Conservation (phyloP, 1,284 basidiomycete genomes). For the Trichosporon coremiiforme region DNA sequence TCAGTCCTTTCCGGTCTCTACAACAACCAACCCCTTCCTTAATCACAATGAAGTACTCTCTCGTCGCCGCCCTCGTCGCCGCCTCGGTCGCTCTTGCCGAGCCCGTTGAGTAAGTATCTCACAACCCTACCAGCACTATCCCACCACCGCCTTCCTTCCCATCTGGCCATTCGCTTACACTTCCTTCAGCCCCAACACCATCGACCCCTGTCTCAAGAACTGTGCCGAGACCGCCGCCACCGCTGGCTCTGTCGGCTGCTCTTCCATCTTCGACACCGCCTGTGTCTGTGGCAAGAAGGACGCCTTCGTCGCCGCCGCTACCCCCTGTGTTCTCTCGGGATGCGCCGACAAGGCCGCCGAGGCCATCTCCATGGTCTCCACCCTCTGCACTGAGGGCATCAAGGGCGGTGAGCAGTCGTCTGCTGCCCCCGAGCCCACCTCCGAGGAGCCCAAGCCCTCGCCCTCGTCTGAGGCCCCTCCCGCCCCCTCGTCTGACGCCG, state of each 20-base stretch:
- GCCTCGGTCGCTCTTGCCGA: conserved; percentile 16
- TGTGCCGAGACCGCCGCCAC: conserved; percentile 14
- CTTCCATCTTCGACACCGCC: conserved; percentile 12
- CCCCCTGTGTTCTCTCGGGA: conserved; percentile 12
- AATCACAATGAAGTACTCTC: conserved; percentile 17
- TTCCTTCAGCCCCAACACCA: neutral
- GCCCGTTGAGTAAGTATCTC: conserved; percentile 12
- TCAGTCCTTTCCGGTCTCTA: conserved; percentile 19
- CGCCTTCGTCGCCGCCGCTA: conserved; percentile 13
- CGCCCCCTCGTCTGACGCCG: neutral
- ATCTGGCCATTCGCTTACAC: neutral
- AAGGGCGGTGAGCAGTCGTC: neutral
- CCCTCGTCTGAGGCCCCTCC: conserved; percentile 10
- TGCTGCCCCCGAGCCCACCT: conserved; percentile 4
- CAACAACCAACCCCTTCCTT: conserved; percentile 12
- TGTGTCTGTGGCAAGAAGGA: conserved; percentile 18
- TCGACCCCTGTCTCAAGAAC: conserved; percentile 14
- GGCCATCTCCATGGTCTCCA: conserved; percentile 17
- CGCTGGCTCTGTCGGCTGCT: conserved; percentile 14
- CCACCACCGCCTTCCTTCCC: neutral
- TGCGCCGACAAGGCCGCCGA: conserved; percentile 6
- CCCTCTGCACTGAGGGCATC: conserved; percentile 19
- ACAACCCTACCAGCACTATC: neutral
- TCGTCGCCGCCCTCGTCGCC: conserved; percentile 11
- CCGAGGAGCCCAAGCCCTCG: neutral